Evolutionary conservation across 2,329 filamentous ascomycete species (phyloP).

Genomic region (Beauveria sp.): DNA sequence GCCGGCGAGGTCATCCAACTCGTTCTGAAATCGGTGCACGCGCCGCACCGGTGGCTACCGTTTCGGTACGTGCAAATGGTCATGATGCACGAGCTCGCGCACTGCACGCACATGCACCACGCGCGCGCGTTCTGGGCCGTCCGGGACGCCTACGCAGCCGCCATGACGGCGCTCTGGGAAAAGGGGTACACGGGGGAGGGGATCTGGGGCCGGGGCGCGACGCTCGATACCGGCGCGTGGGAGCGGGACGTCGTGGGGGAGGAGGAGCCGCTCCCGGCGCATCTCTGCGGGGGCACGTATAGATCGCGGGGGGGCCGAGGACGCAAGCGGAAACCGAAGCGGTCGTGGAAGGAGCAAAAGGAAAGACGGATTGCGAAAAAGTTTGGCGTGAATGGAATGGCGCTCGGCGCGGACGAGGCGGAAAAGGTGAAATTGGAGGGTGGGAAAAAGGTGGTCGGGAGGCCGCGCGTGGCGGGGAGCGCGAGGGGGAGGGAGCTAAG

Average conservation of each 20-base stretch:
- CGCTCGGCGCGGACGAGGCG: conserved; percentile 62
- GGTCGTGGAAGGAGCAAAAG: conserved; percentile 62
- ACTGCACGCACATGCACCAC: conserved; percentile 91
- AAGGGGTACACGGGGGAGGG: conserved; percentile 72
- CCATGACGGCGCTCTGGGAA: conserved; percentile 64
- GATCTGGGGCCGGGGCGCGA: conserved; percentile 68
- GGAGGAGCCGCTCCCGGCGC: conserved; percentile 55
- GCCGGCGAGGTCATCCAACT: conserved; percentile 81
- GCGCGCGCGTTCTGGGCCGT: conserved; percentile 73
- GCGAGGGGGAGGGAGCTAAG: conserved; percentile 66
- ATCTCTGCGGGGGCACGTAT: conserved; percentile 77
- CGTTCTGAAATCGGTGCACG: conserved; percentile 58
- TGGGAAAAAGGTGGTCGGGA: conserved; percentile 53
- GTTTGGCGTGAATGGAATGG: conserved; percentile 63
- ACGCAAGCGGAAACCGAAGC: conserved; percentile 40
- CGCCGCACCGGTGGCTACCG: conserved; percentile 63
- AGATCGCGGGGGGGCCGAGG: conserved; percentile 50
- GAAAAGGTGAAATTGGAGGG: conserved; percentile 59
- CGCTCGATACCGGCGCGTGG: conserved; percentile 50
- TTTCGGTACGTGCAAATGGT: conserved; percentile 86
- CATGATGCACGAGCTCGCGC: conserved; percentile 88
- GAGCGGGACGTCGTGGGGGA: conserved; percentile 37
- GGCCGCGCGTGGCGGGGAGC: conserved; percentile 67
- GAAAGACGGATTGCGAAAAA: conserved; percentile 66
- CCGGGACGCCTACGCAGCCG: conserved; percentile 61